phyloP scores from a whole-genome alignment of 2,329 filamentous ascomycete species.

The Madurella fahalii region DNA sequence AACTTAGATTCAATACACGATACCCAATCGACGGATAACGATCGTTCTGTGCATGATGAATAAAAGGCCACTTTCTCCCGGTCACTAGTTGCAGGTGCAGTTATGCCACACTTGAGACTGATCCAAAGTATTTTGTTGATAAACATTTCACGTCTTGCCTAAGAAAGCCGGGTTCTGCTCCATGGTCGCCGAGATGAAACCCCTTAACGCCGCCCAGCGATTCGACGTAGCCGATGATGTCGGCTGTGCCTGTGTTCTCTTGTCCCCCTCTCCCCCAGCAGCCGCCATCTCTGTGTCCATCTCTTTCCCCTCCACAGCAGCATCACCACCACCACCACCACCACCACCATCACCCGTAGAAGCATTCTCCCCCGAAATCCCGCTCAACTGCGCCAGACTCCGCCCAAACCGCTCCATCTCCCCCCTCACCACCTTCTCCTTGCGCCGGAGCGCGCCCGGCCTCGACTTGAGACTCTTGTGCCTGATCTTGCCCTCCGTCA shows the following conservation, averaged over 20 bases:
- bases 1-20: too few relatives aligned
- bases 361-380: constrained; percentile 2
- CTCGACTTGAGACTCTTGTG: constrained; percentile 71
- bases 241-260: constrained; percentile 9
- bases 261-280: background rate
- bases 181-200: constrained; percentile 82
- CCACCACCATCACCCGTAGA: background rate
- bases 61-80: too few relatives aligned
- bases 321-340: constrained; percentile 15
- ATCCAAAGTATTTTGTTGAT: too few relatives aligned
- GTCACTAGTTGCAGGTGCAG: too few relatives aligned
- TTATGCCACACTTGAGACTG: too few relatives aligned
- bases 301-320: constrained; percentile 21
- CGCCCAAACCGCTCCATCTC: constrained; percentile 82
- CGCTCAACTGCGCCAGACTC: constrained; percentile 73
- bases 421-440: constrained; percentile 70
- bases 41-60: too few relatives aligned
- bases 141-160: constrained; percentile 21
- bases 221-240: constrained; percentile 44
- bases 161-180: constrained; percentile 79
- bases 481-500: constrained; percentile 57
- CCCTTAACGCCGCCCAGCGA: constrained; percentile 76
- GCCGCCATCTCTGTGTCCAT: constrained; percentile 14
- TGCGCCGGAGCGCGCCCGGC: constrained; percentile 77
- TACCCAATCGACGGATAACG: too few relatives aligned